Conservation (phyloP, 2,329 filamentous ascomycete species). For the Hymenoscyphus albidus region DNA sequence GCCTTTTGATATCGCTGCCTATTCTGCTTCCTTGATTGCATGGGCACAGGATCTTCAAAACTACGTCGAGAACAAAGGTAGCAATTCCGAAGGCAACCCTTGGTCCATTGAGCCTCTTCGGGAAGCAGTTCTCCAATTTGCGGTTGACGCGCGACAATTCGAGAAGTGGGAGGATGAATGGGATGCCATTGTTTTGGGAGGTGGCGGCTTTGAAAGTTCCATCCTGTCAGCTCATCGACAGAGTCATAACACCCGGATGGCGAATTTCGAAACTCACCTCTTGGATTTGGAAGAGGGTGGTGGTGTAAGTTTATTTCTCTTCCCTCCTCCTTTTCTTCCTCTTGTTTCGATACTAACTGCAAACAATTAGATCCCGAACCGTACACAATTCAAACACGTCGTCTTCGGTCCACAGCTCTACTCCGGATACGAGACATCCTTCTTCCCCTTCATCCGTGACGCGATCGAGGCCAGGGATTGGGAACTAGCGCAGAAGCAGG, state of each 20-base stretch:
- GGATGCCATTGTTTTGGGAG: conserved; percentile 66
- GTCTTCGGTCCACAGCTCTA: conserved; percentile 81
- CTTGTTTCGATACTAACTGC: conserved; percentile 12
- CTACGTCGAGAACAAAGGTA: conserved; percentile 58
- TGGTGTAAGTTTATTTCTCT: conserved; percentile 61
- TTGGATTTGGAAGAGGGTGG: conserved; percentile 69
- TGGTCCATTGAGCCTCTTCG: conserved; percentile 48
- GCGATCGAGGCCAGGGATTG: conserved; percentile 70
- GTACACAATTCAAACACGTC: conserved; percentile 91
- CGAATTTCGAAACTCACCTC: conserved; percentile 75
- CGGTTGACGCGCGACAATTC: conserved; percentile 59
- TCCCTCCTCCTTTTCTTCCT: conserved; percentile 6
- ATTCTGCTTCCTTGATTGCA: conserved; percentile 59
- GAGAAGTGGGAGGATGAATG: conserved; percentile 73
- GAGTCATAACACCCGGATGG: conserved; percentile 75
- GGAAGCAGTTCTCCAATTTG: conserved; percentile 59
- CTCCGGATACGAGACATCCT: conserved; percentile 63
- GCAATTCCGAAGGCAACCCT: conserved; percentile 45
- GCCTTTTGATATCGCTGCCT: conserved; percentile 75
- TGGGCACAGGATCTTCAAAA: conserved; percentile 65
- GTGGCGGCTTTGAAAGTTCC: conserved; percentile 72
- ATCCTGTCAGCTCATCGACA: conserved; percentile 64
- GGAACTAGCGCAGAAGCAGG: conserved; percentile 61
- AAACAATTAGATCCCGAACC: conserved; percentile 64
- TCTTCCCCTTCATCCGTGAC: conserved; percentile 83